These are phyloP conservation scores for Pharnaceum exiguum DNA, from an alignment of 148 eudicot genomes.

Conservation along the genomic window DNA sequence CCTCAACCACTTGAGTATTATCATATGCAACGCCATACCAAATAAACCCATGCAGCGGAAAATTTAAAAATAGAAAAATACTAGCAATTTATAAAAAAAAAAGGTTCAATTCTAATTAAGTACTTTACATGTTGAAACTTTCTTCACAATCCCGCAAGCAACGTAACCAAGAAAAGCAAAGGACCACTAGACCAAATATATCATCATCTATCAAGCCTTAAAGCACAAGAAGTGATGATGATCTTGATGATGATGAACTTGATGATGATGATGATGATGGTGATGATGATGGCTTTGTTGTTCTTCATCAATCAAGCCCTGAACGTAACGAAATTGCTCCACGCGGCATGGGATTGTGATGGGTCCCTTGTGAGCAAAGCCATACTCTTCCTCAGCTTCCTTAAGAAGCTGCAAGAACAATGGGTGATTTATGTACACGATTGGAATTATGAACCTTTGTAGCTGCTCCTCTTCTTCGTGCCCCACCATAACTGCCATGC, in stretches of 20 bases:
- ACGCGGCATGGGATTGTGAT: constrained; percentile 84
- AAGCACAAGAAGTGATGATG: constrained; percentile 70
- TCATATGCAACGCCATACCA: neutral
- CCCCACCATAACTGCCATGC: constrained; percentile 70
- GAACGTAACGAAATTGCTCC: constrained; percentile 60
- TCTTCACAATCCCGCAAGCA: neutral
- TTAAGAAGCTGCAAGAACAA: constrained; percentile 58
- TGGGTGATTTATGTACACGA: constrained; percentile 74
- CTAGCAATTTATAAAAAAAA: no score
- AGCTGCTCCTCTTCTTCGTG: constrained; percentile 57
- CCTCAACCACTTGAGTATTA: neutral
- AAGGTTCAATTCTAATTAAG: constrained; percentile 12
- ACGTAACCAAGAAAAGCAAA: neutral
- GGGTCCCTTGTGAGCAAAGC: constrained; percentile 76
- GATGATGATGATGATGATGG: constrained; percentile 21
- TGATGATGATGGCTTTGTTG: constrained; percentile 26
- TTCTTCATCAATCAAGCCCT: constrained; percentile 59
- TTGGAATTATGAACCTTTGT: constrained; percentile 67
- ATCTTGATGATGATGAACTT: constrained; percentile 25
- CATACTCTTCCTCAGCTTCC: constrained; percentile 89
- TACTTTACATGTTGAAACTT: constrained; percentile 11
- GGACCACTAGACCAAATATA: neutral
- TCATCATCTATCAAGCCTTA: constrained; percentile 44
- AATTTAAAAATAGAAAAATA: neutral
- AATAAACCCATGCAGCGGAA: neutral